A percentile compares a stretch with the other conserved stretches of the same genome.
Evolutionary conservation across 1,284 basidiomycete genomes (phyloP).

Genomic region (Tilletiopsis washingtonensis): DNA sequence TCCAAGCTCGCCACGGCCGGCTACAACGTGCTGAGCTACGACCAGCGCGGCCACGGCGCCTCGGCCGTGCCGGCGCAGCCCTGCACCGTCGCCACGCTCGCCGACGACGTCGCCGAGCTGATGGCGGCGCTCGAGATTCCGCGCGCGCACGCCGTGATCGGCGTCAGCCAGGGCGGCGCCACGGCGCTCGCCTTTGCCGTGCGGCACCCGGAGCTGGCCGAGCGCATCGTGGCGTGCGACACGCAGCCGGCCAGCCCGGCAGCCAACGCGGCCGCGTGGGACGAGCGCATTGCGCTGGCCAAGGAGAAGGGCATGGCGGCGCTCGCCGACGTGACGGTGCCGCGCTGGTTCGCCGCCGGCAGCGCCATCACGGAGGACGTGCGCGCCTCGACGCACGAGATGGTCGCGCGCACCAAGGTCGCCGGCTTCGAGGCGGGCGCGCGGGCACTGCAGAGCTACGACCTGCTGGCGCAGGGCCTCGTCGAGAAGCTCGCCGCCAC

Average conservation of each 20-base stretch:
- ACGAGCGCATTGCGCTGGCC: conserved; percentile 49
- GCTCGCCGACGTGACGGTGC: conserved; percentile 48
- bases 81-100: conserved; percentile 47
- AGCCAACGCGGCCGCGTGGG: conserved; percentile 49
- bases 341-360: conserved; percentile 48
- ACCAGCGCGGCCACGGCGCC: conserved; percentile 50
- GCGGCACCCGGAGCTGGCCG: conserved; percentile 40
- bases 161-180: conserved; percentile 51
- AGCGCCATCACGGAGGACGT: conserved; percentile 29
- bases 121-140: conserved; percentile 44
- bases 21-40: conserved; percentile 50
- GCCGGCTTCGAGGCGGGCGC: conserved; percentile 49
- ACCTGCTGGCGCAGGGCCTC: conserved; percentile 44
- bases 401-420: conserved; percentile 45
- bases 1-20: conserved; percentile 37
- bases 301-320: conserved; percentile 35
- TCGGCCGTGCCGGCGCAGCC: conserved; percentile 41
- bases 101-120: conserved; percentile 48
- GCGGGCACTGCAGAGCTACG: conserved; percentile 49
- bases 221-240: conserved; percentile 48
- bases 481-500: conserved; percentile 27
- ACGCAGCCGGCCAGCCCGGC: conserved; percentile 49
- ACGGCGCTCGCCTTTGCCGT: conserved; percentile 49
- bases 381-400: conserved; percentile 20
- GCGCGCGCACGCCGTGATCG: conserved; percentile 45